Conservation (phyloP, 2,329 filamentous ascomycete genomes). For the Fusarium keratoplasticum region DNA sequence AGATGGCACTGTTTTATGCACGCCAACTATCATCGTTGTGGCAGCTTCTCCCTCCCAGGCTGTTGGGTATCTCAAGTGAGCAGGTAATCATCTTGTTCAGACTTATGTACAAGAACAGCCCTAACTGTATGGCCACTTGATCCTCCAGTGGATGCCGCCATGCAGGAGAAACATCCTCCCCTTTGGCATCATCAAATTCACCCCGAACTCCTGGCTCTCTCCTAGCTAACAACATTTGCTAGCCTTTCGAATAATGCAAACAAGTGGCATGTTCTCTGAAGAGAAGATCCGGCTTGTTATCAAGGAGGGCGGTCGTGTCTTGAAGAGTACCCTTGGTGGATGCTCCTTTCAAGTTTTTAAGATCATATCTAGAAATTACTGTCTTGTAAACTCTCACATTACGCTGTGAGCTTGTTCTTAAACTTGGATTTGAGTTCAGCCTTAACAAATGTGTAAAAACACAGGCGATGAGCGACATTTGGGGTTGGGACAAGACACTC, state of each 20-base stretch:
- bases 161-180: no score
- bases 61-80: neutral
- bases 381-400: neutral
- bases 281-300: no score
- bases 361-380: neutral
- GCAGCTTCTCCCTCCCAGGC: neutral
- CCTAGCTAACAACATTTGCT: no score
- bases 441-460: no score
- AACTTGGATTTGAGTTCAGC: neutral
- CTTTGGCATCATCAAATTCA: no score
- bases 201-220: no score
- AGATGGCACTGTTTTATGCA: neutral
- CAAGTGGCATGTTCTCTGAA: no score
- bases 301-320: no score
- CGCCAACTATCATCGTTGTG: neutral
- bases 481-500: constrained; percentile 24
- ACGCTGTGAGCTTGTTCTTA: neutral
- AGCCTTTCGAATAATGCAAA: no score
- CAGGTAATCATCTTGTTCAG: neutral
- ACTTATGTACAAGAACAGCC: neutral
- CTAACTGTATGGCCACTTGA: no score
- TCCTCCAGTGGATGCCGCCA: no score
- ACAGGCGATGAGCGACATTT: neutral
- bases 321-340: neutral
- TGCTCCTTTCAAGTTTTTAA: neutral